These are phyloP conservation scores for Cyclostephanos tholiformis DNA, from an alignment of 108 stramenopile species.

Conservation along the genomic window DNA sequence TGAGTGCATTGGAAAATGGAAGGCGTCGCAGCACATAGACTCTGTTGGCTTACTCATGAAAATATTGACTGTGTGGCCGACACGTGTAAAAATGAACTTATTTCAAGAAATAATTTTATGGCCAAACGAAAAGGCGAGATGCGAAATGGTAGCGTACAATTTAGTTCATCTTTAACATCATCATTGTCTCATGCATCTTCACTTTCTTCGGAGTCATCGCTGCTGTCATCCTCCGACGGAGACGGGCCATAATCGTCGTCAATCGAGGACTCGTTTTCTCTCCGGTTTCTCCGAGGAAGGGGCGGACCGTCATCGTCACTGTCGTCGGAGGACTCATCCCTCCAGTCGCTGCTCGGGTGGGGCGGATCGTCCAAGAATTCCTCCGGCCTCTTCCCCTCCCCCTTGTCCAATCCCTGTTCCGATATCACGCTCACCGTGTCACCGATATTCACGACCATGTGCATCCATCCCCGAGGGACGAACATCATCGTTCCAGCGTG, in stretches of 20 bases:
- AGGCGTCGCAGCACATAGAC: too few relatives aligned
- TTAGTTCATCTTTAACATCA: too few relatives aligned
- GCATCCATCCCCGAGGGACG: conserved; percentile 42
- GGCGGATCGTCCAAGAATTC: conserved; percentile 1
- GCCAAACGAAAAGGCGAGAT: too few relatives aligned
- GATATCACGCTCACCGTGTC: conserved; percentile 7
- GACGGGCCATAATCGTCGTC: not conserved
- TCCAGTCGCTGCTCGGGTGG: not conserved
- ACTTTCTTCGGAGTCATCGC: not conserved
- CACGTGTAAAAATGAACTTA: too few relatives aligned
- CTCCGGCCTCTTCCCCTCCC: conserved; percentile 11
- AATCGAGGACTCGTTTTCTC: not conserved
- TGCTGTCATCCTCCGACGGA: not conserved
- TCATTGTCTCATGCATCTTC: not conserved
- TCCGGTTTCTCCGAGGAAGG: not conserved
- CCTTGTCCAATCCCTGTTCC: conserved; percentile 5
- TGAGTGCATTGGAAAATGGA: too few relatives aligned
- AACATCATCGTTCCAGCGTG: conserved; percentile 46
- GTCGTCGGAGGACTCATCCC: not conserved
- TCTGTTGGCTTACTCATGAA: too few relatives aligned
- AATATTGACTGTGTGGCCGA: too few relatives aligned
- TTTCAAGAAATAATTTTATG: too few relatives aligned
- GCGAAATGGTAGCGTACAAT: too few relatives aligned
- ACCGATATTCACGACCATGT: conserved; percentile 41
- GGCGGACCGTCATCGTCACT: not conserved